Evolutionary conservation across 2,329 filamentous ascomycete species (phyloP).

Genomic region (Pyricularia pennisetigena): DNA sequence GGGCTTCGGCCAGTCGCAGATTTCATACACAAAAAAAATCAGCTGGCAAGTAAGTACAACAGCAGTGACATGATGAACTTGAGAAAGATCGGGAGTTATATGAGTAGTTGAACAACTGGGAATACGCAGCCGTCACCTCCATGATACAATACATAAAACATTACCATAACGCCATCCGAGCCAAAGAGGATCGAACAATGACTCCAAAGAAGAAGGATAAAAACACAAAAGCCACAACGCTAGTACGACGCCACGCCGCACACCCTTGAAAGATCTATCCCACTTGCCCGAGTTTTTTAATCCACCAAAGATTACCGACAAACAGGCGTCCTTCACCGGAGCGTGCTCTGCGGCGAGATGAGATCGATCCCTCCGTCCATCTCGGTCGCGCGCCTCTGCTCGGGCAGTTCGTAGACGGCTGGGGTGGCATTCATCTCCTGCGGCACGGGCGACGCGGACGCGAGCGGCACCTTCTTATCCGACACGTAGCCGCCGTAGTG

Average conservation of each 20-base stretch:
- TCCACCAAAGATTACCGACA: neutral
- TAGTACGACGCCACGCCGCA: neutral
- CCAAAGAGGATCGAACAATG: neutral
- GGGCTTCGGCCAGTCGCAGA: too few relatives aligned
- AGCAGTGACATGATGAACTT: neutral
- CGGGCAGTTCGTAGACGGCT: neutral
- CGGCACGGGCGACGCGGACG: conserved; percentile 5
- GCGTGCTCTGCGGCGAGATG: neutral
- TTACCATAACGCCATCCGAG: neutral
- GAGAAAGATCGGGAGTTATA: neutral
- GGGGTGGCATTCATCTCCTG: neutral
- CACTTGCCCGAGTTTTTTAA: too few relatives aligned
- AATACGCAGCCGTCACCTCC: neutral
- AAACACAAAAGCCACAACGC: neutral
- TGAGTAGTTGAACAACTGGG: neutral
- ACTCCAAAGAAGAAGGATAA: too few relatives aligned
- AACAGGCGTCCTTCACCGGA: neutral
- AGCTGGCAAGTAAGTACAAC: neutral
- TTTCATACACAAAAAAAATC: neutral
- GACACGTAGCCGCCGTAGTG: conserved; percentile 1
- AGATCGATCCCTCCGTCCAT: neutral
- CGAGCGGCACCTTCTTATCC: conserved; percentile 5
- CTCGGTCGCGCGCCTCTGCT: conserved; percentile 1
- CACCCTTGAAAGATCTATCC: neutral
- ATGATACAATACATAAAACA: neutral